Base-by-base conservation (phyloP, 257 asterid genomes). In the Vinca minor region DNA sequence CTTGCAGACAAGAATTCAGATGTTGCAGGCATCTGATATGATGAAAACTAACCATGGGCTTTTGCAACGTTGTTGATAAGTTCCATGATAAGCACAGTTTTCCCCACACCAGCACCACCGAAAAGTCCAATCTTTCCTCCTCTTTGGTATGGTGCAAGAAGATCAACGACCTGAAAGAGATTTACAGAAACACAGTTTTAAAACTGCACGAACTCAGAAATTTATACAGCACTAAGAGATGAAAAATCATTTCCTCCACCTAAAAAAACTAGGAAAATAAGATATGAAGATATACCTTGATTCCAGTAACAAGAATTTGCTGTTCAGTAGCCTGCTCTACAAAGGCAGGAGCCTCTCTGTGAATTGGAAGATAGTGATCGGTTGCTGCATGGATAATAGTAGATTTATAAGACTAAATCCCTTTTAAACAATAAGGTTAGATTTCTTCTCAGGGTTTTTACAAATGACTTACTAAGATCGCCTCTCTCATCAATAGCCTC, bases 21-120 rank as follows among this genome's bases (percentile, higher is more conserved):
- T n/a, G 25, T 0, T 1, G 11, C 36, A 54, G 9, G 42, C 1
- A 46, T 65, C 17, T 60, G 58, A 25, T 23, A 8, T 56, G 48
- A 63, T 23, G 68, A 35, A 31, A 48, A 73, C 85, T 62, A 59
- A 90, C 97, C 97, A 78, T 90, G 97, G 56, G 97, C 97, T 79
- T 90, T 90, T 4, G 80, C n/a, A n/a, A n/a, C n/a, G n/a, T n/a
- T n/a, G n/a, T n/a, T n/a, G n/a, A n/a, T n/a, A n/a, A n/a, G n/a
- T 63, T 90, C 97, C 97, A 90, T 90, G 67, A 87, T 90, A 79
- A 90, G 97, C 52, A 90, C 96, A 4, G 97, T 90, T 77, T 90
- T 87, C 29, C 97, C 97, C 0, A 90, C 97, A 62, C 97, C 97
- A 69, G 97, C 97, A 78, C 97, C 97, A 63, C 97, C 97, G 73